phyloP scores from a whole-genome alignment of 345 rosid genomes.

The Gossypioides kirkii region DNA sequence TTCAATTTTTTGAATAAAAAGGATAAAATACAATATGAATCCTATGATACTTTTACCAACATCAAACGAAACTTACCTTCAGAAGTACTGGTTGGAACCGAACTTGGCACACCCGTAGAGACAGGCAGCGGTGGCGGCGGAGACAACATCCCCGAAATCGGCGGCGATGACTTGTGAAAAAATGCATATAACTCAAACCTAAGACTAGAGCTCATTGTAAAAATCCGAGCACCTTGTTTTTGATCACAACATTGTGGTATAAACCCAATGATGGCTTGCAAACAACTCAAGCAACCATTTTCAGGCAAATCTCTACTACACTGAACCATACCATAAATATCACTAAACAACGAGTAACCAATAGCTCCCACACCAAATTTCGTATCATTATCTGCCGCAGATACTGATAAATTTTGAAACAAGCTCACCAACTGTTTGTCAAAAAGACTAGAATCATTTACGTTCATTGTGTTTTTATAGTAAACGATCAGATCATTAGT shows the following conservation, averaged over 20 bases:
- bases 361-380: conserved; percentile 22
- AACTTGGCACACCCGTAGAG: background rate
- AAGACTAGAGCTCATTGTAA: conserved; percentile 28
- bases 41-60: too few relatives aligned
- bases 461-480: background rate
- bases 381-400: conserved; percentile 23
- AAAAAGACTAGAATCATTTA: conserved; percentile 13
- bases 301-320: conserved; percentile 31
- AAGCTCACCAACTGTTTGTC: conserved; percentile 15
- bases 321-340: conserved; percentile 34
- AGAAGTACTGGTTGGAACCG: conserved; percentile 3
- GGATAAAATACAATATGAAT: too few relatives aligned
- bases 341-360: background rate
- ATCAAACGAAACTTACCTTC: conserved; percentile 18
- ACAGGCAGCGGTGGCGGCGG: conserved; percentile 15
- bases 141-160: background rate
- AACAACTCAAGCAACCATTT: conserved; percentile 24
- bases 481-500: background rate
- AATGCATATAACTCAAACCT: conserved; percentile 33
- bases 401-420: conserved; percentile 17
- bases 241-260: conserved; percentile 13
- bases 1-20: too few relatives aligned
- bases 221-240: conserved; percentile 17
- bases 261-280: conserved; percentile 13
- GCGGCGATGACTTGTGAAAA: conserved; percentile 5